Conservation (phyloP, 176 grass and related monocot species). For the Ensete glaucum region DNA sequence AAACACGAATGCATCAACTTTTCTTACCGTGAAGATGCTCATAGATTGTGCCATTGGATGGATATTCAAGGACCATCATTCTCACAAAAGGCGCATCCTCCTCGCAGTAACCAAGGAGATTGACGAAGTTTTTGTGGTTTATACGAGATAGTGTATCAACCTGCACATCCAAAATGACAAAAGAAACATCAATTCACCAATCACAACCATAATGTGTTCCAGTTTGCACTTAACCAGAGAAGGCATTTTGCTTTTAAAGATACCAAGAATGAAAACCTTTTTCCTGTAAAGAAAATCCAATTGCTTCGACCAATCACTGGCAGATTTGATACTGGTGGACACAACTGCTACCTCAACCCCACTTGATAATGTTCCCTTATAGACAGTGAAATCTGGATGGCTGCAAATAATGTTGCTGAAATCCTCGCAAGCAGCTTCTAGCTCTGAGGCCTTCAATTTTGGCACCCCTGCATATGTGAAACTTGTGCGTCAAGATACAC, state of each 20-base stretch:
- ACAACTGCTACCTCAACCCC: constrained; percentile 93
- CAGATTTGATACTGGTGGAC: constrained; percentile 48
- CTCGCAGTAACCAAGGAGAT: constrained; percentile 83
- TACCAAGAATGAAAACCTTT: constrained; percentile 49
- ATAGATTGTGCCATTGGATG: constrained; percentile 71
- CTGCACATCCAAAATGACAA: constrained; percentile 36
- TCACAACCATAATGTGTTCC: constrained; percentile 15
- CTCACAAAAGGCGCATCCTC: constrained; percentile 93
- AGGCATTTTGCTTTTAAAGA: neutral
- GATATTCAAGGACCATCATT: constrained; percentile 99
- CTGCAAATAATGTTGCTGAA: constrained; percentile 84
- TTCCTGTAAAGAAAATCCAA: constrained; percentile 68
- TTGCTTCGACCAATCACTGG: constrained; percentile 79
- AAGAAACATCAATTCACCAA: neutral
- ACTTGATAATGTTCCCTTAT: constrained; percentile 93
- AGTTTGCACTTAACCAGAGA: neutral
- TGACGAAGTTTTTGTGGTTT: constrained; percentile 99
- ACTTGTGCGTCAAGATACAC: neutral
- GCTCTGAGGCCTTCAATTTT: constrained; percentile 68
- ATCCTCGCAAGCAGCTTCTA: constrained; percentile 90
- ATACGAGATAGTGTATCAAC: constrained; percentile 79
- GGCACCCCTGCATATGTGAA: constrained; percentile 62
- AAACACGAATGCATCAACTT: neutral
- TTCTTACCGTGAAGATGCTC: constrained; percentile 90
- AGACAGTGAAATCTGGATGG: constrained; percentile 73